phyloP scores from a whole-genome alignment of 306 rosid species.

The Neltuma alba region DNA sequence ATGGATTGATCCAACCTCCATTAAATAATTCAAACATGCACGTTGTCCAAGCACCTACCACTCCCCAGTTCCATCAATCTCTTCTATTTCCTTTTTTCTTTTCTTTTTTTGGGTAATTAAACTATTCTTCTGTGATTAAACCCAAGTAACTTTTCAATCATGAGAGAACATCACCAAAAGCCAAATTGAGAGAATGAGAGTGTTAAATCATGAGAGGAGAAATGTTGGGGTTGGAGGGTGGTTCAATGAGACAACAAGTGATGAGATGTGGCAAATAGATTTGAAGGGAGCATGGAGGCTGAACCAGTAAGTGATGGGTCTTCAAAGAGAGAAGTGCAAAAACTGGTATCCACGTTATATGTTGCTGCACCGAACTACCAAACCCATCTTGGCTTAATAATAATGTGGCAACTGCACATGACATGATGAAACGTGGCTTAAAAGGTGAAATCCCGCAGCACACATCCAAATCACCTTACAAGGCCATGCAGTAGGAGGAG shows the following conservation, averaged over 20 bases:
- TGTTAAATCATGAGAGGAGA: background rate
- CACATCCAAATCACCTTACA: background rate
- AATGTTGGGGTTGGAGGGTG: background rate
- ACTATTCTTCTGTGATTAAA: background rate
- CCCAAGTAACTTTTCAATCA: too few species aligned
- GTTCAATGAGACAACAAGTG: background rate
- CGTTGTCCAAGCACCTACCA: background rate
- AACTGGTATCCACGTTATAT: background rate
- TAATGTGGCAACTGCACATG: background rate
- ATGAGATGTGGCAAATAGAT: background rate
- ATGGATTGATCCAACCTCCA: background rate
- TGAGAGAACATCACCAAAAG: background rate
- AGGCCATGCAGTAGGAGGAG: background rate
- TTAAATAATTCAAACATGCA: background rate
- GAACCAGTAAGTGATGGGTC: background rate
- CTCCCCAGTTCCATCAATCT: background rate
- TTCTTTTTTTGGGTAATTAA: background rate
- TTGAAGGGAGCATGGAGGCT: background rate
- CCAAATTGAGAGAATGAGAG: background rate
- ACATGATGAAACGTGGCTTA: background rate
- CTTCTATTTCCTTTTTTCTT: background rate
- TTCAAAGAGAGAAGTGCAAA: background rate
- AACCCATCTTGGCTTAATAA: background rate
- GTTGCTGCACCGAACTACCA: slow-evolving; percentile 6
- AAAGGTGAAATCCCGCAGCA: background rate